Base-by-base conservation (phyloP, 139 green algal species). In the Chlorella sp. region DNA sequence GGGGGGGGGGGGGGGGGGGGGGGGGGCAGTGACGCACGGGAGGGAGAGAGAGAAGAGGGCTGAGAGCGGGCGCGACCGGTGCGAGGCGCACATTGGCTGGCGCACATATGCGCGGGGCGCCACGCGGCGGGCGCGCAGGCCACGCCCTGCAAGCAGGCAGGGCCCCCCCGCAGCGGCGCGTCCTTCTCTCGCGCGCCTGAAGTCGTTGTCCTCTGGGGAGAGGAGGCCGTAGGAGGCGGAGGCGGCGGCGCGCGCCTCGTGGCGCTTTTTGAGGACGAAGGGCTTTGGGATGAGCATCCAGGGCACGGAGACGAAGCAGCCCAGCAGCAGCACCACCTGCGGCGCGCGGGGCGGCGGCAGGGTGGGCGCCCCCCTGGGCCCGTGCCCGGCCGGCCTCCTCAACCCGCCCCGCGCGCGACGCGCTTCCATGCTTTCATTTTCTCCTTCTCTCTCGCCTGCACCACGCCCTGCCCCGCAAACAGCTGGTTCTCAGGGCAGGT, bases 201-300 rank as follows among this genome's bases (percentile, higher is more conserved):
- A 74, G 40, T 77, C 77, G 48, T 66, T 72, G 50, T 84, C 73
- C 1, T 81, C 74, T 33, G 66, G 43, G 33, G n/a, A 21, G 21
- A 84, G 58, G n/a, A 84, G 66, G 29, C 79, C 79, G 68, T 84
- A 84, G 36, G 63, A 71, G 7, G 72, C 73, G 25, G 23, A 60
- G 51, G n/a, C n/a, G 56, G 58, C 23, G 31, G 43, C 11, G 31
- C 71, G 51, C 35, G 80, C 81, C 72, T 96, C 84, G 73, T 93
- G 83, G 15, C 94, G 83, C 74, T 92, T 90, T 56, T 94, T 93
- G 67, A 99, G 86, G 63, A 99, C 95, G 70, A 97, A 79, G 1
- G 96, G 96, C 85, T 99, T 99, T 55, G 96, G 95, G 15, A 99
- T 42, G 38, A 99, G 89, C 96, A 99, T 99, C 84, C 87, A 94